Evolutionary conservation across 2,329 filamentous ascomycete species (phyloP), one percentile per base, ranked within the genome.

Genomic region (Penicillium sp.): DNA sequence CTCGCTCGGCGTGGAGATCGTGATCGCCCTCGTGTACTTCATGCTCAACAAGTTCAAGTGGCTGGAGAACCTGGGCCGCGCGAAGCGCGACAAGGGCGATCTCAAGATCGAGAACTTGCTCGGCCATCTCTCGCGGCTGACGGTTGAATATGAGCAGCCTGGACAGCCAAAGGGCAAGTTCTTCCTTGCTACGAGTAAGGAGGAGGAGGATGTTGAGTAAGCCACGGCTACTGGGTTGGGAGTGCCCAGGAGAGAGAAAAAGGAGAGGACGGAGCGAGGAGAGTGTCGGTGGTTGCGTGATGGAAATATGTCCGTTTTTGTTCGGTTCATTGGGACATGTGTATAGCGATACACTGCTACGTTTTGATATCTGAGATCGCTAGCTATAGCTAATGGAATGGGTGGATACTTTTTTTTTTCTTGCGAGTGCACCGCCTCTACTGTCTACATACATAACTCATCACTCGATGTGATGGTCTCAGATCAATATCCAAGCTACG

Each of bases 21-120:
- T 84, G 56, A 82, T 83, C 64, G 82, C 82, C 35, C 76, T 84
- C 58, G 76, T 83, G 55, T 84, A 84, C 72, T 82, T 76, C 69
- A 72, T 78, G 56, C 73, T 84, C 61, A 82, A 81, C 67, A 76
- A 75, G 62, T 73, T 81, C 64, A 61, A 70, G 58, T 80, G 77
- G 78, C 75, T 82, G 19, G 76, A 81, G 64, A 74, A 84, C 61
- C 75, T 84, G 8, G 82, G 82, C 62, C 81, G 82, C 59, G 74
- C 76, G 64, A 80, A 78, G 71, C 77, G 81, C 31, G 79, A 73
- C 65, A 80, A 78, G 64, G 78, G 80, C 21, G 82, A 84, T 63
- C 78, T 82, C 53, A 78, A 81, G 65, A 81, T 84, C 68, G 82
- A 84, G 75, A 84, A 81, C 66, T 72, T 84, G 58, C 75, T 84